These are phyloP conservation scores for Rubroboletus pulcherrimus DNA, from an alignment of 768 basidiomycete species.

Conservation along the genomic window DNA sequence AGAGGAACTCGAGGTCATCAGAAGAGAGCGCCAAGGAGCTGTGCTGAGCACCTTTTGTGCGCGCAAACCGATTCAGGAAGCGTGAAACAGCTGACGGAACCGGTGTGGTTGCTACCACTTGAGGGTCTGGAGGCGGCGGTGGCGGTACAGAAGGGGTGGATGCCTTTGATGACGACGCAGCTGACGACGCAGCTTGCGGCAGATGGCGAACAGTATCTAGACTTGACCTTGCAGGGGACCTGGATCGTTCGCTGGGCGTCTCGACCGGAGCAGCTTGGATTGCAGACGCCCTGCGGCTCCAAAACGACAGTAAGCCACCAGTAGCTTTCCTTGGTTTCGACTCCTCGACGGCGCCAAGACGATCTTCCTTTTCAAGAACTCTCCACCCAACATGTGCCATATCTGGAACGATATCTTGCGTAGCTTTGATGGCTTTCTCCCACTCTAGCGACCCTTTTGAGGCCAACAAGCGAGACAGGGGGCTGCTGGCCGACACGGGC, in stretches of 20 bases:
- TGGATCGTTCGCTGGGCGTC: constrained; percentile 15
- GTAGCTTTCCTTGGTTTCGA: constrained; percentile 46
- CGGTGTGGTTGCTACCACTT: constrained; percentile 12
- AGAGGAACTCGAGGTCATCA: constrained; percentile 80
- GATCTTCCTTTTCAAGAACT: constrained; percentile 55
- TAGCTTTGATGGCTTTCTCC: constrained; percentile 63
- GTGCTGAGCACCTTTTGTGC: constrained; percentile 38
- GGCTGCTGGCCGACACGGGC: constrained; percentile 52
- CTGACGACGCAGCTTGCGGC: too few species aligned
- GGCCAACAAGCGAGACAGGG: constrained; percentile 63
- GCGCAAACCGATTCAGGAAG: constrained; percentile 75
- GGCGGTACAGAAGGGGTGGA: constrained; percentile 11
- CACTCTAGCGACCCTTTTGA: constrained; percentile 75
- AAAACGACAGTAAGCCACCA: constrained; percentile 70
- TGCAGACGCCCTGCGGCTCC: constrained; percentile 44
- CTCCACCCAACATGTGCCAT: constrained; percentile 68
- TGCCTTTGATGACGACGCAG: constrained; percentile 15
- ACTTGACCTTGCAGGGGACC: constrained; percentile 30
- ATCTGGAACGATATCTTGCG: constrained; percentile 46
- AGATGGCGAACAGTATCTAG: constrained; percentile 13
- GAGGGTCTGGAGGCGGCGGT: constrained; percentile 5
- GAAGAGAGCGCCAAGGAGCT: constrained; percentile 68
- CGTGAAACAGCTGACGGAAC: constrained; percentile 74
- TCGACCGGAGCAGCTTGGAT: constrained; percentile 21
- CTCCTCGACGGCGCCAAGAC: constrained; percentile 29